Conservation (phyloP, 345 rosid species). For the Turritis glabra region DNA sequence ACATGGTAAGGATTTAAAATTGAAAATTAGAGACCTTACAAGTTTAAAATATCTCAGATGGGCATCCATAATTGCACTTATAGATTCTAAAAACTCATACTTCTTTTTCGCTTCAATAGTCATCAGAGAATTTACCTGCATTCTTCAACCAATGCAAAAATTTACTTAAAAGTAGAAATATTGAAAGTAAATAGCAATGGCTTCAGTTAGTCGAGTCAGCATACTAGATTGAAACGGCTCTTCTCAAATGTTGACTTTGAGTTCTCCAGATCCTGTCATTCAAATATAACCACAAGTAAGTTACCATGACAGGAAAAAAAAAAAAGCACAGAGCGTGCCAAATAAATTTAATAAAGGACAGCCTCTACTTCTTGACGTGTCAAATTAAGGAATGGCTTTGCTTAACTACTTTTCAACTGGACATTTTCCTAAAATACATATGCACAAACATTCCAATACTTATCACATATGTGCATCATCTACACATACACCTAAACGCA, state of each 20-base stretch:
- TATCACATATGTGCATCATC: neutral
- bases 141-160: slow-evolving; percentile 52
- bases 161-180: slow-evolving; percentile 35
- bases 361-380: neutral
- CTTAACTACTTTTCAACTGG: neutral
- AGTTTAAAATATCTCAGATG: slow-evolving; percentile 89
- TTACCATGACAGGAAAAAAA: neutral
- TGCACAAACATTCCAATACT: neutral
- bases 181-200: neutral
- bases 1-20: slow-evolving; percentile 19
- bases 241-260: slow-evolving; percentile 88
- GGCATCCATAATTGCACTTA: slow-evolving; percentile 92
- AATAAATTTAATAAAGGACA: neutral
- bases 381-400: neutral
- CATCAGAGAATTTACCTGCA: slow-evolving; percentile 82
- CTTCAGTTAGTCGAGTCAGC: slow-evolving; percentile 31
- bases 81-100: slow-evolving; percentile 87
- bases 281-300: slow-evolving; percentile 10
- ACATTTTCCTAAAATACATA: neutral
- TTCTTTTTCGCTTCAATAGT: slow-evolving; percentile 86
- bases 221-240: slow-evolving; percentile 93
- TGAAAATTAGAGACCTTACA: slow-evolving; percentile 41
- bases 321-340: neutral
- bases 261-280: slow-evolving; percentile 74
- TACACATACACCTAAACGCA: too few species aligned